Percentiles rank a stretch among this genome's conserved stretches.
Evolutionary conservation across 1,284 basidiomycete species (phyloP).

Genomic region (Moesziomyces parantarcticus): DNA sequence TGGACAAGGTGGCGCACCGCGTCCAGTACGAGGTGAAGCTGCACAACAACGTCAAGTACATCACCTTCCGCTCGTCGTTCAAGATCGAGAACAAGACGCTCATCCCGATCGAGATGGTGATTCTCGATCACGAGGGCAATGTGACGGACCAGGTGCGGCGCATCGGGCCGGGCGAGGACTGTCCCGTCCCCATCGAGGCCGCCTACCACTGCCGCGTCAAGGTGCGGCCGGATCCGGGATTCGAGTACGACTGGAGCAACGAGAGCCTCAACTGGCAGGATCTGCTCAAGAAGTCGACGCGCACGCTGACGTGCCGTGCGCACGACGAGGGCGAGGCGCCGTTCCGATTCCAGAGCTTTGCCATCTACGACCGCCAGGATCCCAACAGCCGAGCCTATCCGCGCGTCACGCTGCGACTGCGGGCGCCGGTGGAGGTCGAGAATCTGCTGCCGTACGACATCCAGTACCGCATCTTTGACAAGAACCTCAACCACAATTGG

Average conservation of each 20-base stretch:
- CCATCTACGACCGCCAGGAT: conserved; percentile 81
- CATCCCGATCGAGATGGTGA: conserved; percentile 90
- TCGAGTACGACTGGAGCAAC: conserved; percentile 91
- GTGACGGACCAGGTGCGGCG: conserved; percentile 84
- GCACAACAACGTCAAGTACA: conserved; percentile 92
- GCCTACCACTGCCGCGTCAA: conserved; percentile 85
- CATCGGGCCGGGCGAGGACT: conserved; percentile 89
- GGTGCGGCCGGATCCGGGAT: conserved; percentile 92
- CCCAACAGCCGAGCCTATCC: conserved; percentile 75
- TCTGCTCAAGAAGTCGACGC: conserved; percentile 77
- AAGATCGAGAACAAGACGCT: conserved; percentile 91
- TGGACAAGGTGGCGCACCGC: conserved; percentile 80
- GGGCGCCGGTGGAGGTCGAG: conserved; percentile 96
- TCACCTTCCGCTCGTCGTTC: conserved; percentile 93
- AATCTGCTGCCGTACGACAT: conserved; percentile 95
- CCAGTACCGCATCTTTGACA: conserved; percentile 94
- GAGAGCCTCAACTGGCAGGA: conserved; percentile 90
- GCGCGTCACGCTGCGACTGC: conserved; percentile 83
- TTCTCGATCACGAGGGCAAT: conserved; percentile 86
- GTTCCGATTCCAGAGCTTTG: conserved; percentile 95
- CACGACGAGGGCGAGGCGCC: conserved; percentile 84
- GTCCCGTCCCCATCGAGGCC: conserved; percentile 89
- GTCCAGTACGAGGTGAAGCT: conserved; percentile 91
- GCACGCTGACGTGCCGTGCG: conserved; percentile 88
- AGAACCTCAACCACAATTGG: conserved; percentile 84